Evolutionary conservation across 306 rosid genomes (phyloP), one percentile per base, ranked within the genome.

Genomic region (Mucuna pruriens): DNA sequence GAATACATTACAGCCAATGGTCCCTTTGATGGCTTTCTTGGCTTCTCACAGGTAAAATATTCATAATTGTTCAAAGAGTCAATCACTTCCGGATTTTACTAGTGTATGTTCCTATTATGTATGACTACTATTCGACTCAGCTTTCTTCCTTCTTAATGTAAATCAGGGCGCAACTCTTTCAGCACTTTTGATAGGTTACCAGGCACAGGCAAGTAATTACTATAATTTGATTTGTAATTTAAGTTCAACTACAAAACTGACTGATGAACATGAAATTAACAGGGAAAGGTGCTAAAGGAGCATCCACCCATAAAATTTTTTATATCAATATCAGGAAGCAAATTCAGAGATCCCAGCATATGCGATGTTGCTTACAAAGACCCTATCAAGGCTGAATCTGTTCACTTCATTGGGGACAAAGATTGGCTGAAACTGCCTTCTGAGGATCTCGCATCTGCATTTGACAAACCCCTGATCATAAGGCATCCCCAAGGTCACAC

Each of bases 401-500:
- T 92, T 48, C 98, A 94, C 67, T 87, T 94, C 38, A 86, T 94
- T 25, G 98, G 97, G 60, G 98, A 84, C 0, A 92, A 94, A 82
- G 97, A 94, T 78, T 90, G 97, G 98, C 75, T 91, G 67, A 92
- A 92, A 84, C 51, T 85, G 29, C 97, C 97, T 36, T 84, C 95
- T 12, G 85, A 94, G 81, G 95, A 92, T 2, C 94, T 94, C 72
- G 91, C 94, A 76, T 42, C 91, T 11, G 89, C 88, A 75, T 94
- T 94, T 76, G 82, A 87, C 63, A 80, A 80, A 20, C 91, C 98
- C 61, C 85, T 91, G 5, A 85, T 92, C 73, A 85, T 94, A 79
- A 90, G 87, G 88, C 98, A 94, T 71, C 97, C 97, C 10, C 94
- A 92, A 78, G 98, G 97, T 52, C 98, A 94, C 63, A 92, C 95